These are phyloP conservation scores for Pisolithus microcarpus DNA, from an alignment of 768 basidiomycete species.

Conservation along the genomic window DNA sequence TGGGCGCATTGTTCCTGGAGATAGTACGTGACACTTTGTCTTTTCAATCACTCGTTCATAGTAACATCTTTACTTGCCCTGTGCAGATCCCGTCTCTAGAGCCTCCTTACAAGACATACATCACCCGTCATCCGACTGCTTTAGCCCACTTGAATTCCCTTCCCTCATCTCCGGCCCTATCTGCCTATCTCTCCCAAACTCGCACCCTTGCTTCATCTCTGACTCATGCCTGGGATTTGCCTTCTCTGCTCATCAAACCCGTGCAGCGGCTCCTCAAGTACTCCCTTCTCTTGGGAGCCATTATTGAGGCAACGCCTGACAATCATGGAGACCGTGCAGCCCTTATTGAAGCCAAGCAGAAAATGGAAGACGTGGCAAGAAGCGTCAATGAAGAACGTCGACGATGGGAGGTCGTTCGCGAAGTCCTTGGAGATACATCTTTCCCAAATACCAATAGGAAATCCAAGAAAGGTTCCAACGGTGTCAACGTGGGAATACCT, in stretches of 20 bases:
- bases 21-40: constrained; percentile 41
- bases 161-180: constrained; percentile 38
- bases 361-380: constrained; percentile 66
- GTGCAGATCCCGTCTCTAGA: constrained; percentile 62
- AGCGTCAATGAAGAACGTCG: constrained; percentile 75
- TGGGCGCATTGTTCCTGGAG: constrained; percentile 65
- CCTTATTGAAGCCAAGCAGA: constrained; percentile 24
- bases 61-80: neutral
- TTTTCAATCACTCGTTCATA: neutral
- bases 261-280: constrained; percentile 96
- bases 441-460: constrained; percentile 32
- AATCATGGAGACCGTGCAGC: constrained; percentile 53
- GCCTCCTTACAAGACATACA: constrained; percentile 69
- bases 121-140: constrained; percentile 71
- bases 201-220: constrained; percentile 59
- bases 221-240: constrained; percentile 88
- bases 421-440: constrained; percentile 47
- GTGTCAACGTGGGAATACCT: constrained; percentile 36
- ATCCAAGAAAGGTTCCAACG: constrained; percentile 31
- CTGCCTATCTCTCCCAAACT: constrained; percentile 59
- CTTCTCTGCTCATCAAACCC: constrained; percentile 93
- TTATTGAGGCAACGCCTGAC: constrained; percentile 69
- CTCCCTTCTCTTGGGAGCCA: constrained; percentile 71
- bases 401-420: constrained; percentile 71
- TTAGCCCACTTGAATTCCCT: constrained; percentile 56